These are phyloP conservation scores for Solanum stenotomum DNA, from an alignment of 257 asterid species.

Conservation along the genomic window DNA sequence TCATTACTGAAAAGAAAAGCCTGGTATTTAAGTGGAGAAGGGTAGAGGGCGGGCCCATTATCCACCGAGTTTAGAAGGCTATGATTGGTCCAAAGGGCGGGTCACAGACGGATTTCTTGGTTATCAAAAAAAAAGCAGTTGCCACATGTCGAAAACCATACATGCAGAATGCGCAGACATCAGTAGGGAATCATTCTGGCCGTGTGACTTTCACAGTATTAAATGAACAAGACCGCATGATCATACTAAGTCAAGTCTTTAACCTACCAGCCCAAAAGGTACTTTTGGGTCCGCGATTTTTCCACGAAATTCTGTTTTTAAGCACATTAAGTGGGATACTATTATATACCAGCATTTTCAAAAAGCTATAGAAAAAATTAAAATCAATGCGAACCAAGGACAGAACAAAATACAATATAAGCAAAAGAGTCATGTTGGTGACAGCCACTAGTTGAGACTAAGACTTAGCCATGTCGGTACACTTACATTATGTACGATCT, in stretches of 20 bases:
- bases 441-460: not conserved
- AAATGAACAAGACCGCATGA: not conserved
- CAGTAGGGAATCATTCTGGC: not conserved
- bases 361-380: not conserved
- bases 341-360: not conserved
- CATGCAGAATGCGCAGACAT: not conserved
- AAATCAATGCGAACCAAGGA: not conserved
- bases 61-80: no score
- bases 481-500: not conserved
- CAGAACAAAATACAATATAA: not conserved
- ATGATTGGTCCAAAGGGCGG: no score
- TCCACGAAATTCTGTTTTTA: not conserved
- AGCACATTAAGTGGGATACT: not conserved
- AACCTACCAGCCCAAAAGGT: not conserved
- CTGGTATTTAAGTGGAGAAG: no score
- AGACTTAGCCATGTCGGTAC: not conserved
- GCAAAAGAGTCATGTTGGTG: not conserved
- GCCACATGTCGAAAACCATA: not conserved
- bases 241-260: not conserved
- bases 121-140: not conserved
- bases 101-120: no score
- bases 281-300: not conserved
- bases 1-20: not conserved
- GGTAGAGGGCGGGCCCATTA: no score
- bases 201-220: not conserved